Conservation (phyloP, 2,329 filamentous ascomycete species). For the Lasiodiplodia hormozganensis region DNA sequence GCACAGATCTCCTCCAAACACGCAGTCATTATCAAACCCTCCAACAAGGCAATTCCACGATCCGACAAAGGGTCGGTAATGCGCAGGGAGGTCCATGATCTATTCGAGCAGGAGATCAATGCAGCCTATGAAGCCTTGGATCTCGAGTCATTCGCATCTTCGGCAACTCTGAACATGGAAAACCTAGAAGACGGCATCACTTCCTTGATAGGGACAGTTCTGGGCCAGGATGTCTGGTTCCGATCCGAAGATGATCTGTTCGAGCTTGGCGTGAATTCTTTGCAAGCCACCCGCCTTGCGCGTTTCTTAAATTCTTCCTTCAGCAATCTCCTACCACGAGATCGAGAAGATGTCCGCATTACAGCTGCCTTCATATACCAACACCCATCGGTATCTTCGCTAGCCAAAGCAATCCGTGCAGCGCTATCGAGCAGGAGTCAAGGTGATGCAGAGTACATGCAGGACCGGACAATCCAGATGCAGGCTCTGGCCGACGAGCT, state of each 20-base stretch:
- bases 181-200: constrained; percentile 28
- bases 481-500: background rate
- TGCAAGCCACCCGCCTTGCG: constrained; percentile 42
- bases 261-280: constrained; percentile 49
- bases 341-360: background rate
- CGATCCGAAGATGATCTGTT: constrained; percentile 36
- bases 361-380: constrained; percentile 1
- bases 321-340: background rate
- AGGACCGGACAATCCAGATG: background rate
- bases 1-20: constrained; percentile 35
- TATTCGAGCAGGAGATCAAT: constrained; percentile 38
- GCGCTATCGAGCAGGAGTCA: background rate
- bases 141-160: background rate
- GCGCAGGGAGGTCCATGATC: constrained; percentile 34
- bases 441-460: no score
- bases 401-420: background rate
- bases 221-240: constrained; percentile 21
- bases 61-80: constrained; percentile 39
- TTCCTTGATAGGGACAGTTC: constrained; percentile 24
- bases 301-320: background rate
- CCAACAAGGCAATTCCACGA: constrained; percentile 32
- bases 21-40: constrained; percentile 29
- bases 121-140: constrained; percentile 33
- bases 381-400: background rate
- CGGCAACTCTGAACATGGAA: background rate